These are phyloP conservation scores for Luffa aegyptiaca DNA, from an alignment of 306 rosid species.

Conservation along the genomic window DNA sequence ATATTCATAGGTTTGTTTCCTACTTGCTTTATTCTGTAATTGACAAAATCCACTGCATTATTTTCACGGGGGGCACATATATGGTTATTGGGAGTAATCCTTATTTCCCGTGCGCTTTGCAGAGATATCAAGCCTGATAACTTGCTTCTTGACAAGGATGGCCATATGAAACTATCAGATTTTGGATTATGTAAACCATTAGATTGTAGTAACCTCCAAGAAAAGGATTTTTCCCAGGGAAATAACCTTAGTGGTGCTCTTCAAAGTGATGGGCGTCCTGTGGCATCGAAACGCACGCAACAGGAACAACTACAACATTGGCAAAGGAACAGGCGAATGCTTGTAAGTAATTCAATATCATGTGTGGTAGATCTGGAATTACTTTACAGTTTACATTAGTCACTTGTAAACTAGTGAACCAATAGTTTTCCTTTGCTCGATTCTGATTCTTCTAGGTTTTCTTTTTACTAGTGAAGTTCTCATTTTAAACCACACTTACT, in stretches of 20 bases:
- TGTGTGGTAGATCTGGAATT: conserved; percentile 15
- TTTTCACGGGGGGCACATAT: neutral
- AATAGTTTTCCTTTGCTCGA: neutral
- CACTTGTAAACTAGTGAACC: conserved; percentile 8
- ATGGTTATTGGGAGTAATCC: conserved; percentile 5
- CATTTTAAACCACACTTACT: neutral
- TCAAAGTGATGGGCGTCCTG: conserved; percentile 86
- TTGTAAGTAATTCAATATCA: conserved; percentile 47
- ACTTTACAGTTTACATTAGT: conserved; percentile 12
- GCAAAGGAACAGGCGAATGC: conserved; percentile 97
- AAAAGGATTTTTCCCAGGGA: conserved; percentile 74
- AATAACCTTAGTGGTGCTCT: conserved; percentile 85
- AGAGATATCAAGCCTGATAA: conserved; percentile 99
- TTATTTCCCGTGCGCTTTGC: conserved; percentile 23
- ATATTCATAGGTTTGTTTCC: conserved; percentile 70
- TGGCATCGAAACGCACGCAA: conserved; percentile 86
- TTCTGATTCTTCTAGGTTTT: neutral
- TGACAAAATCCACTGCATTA: neutral
- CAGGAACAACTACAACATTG: conserved; percentile 98
- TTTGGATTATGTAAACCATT: conserved; percentile 96
- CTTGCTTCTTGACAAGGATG: conserved; percentile 83
- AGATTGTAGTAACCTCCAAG: conserved; percentile 94
- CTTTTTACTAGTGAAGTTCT: neutral
- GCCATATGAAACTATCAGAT: conserved; percentile 96
- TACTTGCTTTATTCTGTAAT: conserved; percentile 11